Base-by-base conservation (phyloP, 2,329 filamentous ascomycete species). In the Magnaporthales sp. region DNA sequence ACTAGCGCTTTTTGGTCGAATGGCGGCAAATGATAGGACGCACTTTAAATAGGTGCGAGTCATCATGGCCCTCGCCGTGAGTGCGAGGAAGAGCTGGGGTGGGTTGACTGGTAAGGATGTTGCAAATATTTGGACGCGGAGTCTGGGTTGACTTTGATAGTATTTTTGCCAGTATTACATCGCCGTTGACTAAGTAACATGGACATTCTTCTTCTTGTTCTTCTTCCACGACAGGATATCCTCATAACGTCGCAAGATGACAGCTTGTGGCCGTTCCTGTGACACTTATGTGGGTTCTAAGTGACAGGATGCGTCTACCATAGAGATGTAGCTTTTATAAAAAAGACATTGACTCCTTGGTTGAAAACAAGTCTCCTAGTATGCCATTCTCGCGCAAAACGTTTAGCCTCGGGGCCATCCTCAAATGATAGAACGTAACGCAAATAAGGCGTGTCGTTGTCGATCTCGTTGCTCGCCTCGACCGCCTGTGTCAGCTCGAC, bases 391-490 rank as follows among this genome's bases (percentile, higher is more conserved):
- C 81, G 75, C 31, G 80, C 79, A 69, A 84, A 84, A 66, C 82
- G 77, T 66, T 78, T 80, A 24, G 86, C 86, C 68, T 86, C 85
- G 10, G 77, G 76, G 64, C 81, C 77, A n/a, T 83, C 83, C 15
- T 78, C 72, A 68, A 90, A 88, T 4, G 82, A 80, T 26, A 89
- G 70, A 15, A 89, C 76, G 77, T 85, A 86, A 56, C 83, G 76
- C 46, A 73, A 70, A 66, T 75, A 79, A 67, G 75, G 70, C 54
- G 77, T 73, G 67, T 75, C 73, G 72, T 22, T 27, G 64, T 60
- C 69, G 64, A 66, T 68, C 68, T 68, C 46, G 67, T 62, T 51
- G 56, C 51, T 8, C 62, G 46, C 24, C 29, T 58, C 58, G 9
- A 67, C 22, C 27, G 29, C 64, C 56, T 27, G 38, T 10, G 32